Evolutionary conservation across 495 filamentous ascomycete species (phyloP), one percentile per base, ranked within the genome.

Genomic region (Penicillium turbatum): DNA sequence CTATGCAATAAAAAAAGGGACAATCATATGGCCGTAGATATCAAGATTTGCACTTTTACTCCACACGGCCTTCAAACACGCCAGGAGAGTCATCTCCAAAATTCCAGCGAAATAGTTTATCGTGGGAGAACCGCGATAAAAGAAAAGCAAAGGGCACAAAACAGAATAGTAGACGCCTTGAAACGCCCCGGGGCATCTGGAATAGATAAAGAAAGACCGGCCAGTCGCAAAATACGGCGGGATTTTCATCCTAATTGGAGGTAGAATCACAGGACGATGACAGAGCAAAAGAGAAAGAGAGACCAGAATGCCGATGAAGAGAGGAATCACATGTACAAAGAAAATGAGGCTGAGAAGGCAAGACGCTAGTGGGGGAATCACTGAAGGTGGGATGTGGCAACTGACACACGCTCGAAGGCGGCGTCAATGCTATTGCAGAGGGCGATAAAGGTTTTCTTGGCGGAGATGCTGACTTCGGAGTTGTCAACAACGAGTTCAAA

Each of bases 401-500:
- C 59, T 30, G 71, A 74, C 15, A 81, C 69, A 29, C 77, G 74
- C 48, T 76, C 61, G 40, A 76, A 79, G 45, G 74, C 67, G n/a
- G 69, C 71, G 53, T 81, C 75, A 56, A 81, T 78, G 50, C 67
- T 79, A 31, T 65, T 56, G 57, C 77, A 80, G n/a, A 80, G 58
- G 8, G 64, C 60, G 49, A 69, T 67, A 52, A 82, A 74, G 10
- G 66, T 69, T 46, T 57, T 65, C 57, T 72, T 66, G 9, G 65
- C 59, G 24, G 66, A 58, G n/a, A 58, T 56, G 19, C 47, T 56
- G 21, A 66, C 38, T 43, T 68, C 56, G 8, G 49, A 58, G 12
- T 60, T 55, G n/a, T 84, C 81, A n/a, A 82, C 75, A 13, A 85
- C 75, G 12, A 90, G 74, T 58, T 87, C 81, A 51, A 78, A 80